These are phyloP conservation scores for Tylopilus felleus DNA, from an alignment of 768 basidiomycete genomes.

Conservation along the genomic window DNA sequence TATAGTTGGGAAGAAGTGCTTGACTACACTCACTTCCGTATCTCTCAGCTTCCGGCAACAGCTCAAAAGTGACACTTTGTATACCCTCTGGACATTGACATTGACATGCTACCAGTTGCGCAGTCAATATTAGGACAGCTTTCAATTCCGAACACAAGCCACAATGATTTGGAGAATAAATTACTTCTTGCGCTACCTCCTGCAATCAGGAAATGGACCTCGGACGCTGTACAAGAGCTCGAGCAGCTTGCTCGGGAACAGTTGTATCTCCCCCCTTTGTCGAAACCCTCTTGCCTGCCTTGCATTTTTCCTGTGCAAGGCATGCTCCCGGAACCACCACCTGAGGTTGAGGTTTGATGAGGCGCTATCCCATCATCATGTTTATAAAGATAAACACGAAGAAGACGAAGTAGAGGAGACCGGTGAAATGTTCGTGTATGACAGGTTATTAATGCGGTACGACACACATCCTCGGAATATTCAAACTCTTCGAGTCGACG, in stretches of 20 bases:
- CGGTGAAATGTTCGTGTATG: background rate
- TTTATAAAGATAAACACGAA: background rate
- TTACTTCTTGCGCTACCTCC: background rate
- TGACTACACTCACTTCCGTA: too few relatives aligned
- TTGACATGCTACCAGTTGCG: background rate
- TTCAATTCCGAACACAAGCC: background rate
- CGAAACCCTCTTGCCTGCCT: slow-evolving; percentile 5
- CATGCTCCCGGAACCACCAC: background rate
- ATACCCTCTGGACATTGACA: slow-evolving; percentile 2
- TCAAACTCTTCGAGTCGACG: slow-evolving; percentile 6
- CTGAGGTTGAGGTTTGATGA: background rate
- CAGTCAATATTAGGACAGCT: background rate
- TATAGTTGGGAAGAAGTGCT: background rate
- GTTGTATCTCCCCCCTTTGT: background rate
- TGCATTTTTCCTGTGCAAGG: slow-evolving; percentile 11
- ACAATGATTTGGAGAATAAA: background rate
- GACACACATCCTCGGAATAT: background rate
- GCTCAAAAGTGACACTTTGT: background rate
- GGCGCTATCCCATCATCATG: slow-evolving; percentile 6
- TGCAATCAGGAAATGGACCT: slow-evolving; percentile 6
- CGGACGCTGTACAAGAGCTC: slow-evolving; percentile 7
- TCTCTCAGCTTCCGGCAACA: background rate
- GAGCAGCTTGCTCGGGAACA: slow-evolving; percentile 3
- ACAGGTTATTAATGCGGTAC: background rate
- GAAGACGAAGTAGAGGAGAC: background rate